Conservation (phyloP, 1,139 yeast species). For the Lodderomyces jiufengensis region DNA sequence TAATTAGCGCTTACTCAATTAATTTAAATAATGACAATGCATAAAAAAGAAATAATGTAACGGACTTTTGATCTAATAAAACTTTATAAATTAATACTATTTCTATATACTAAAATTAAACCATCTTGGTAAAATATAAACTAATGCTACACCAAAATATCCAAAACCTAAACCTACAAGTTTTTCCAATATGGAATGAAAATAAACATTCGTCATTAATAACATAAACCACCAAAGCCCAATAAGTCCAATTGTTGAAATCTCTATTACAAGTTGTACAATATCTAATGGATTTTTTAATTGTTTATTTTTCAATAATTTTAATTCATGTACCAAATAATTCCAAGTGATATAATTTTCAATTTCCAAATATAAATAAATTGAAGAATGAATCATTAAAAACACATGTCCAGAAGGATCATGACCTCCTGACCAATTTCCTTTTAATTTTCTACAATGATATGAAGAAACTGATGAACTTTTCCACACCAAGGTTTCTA, state of each 20-base stretch:
- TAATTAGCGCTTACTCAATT: too few relatives aligned
- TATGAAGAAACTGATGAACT: slow-evolving; percentile 37
- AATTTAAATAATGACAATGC: too few relatives aligned
- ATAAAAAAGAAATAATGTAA: neutral
- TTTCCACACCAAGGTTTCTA: slow-evolving; percentile 14
- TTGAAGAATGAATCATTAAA: slow-evolving; percentile 66
- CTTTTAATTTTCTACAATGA: slow-evolving; percentile 59
- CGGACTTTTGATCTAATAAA: too few relatives aligned
- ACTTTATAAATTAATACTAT: too few relatives aligned
- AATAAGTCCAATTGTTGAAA: slow-evolving; percentile 42
- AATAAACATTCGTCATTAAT: slow-evolving; percentile 76
- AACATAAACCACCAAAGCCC: slow-evolving; percentile 84
- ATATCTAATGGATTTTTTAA: slow-evolving; percentile 17
- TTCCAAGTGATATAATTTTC: slow-evolving; percentile 33
- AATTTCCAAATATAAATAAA: slow-evolving; percentile 68
- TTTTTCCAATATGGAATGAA: slow-evolving; percentile 79
- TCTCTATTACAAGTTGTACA: slow-evolving; percentile 43
- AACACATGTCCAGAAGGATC: slow-evolving; percentile 97
- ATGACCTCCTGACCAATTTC: slow-evolving; percentile 88
- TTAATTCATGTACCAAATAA: neutral
- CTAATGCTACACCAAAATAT: slow-evolving; percentile 36
- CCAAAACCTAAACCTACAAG: slow-evolving; percentile 65
- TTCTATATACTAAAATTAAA: neutral
- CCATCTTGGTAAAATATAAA: slow-evolving; percentile 13
- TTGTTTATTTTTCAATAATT: neutral